A percentile compares a stretch with the other conserved stretches of the same genome.
These are phyloP conservation scores for Dipodascus albidus DNA, from an alignment of 805 yeast species.

Conservation along the genomic window DNA sequence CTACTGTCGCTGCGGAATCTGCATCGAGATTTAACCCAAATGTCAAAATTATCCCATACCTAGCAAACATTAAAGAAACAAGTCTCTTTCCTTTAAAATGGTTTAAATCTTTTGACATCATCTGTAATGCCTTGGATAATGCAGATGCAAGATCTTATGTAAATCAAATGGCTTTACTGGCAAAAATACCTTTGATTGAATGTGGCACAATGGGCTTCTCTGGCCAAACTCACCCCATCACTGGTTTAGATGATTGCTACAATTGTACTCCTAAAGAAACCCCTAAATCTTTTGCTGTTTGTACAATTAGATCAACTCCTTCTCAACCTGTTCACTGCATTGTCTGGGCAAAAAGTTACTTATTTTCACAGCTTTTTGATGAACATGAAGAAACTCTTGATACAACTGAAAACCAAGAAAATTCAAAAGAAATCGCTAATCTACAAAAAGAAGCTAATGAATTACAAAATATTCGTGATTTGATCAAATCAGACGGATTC, in stretches of 20 bases:
- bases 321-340: constrained; percentile 93
- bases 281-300: constrained; percentile 87
- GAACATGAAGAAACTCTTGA: constrained; percentile 43
- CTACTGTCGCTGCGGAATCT: constrained; percentile 73
- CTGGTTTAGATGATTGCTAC: constrained; percentile 79
- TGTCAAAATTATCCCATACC: constrained; percentile 65
- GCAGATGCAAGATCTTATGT: constrained; percentile 87
- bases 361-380: constrained; percentile 68
- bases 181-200: constrained; percentile 72
- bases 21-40: constrained; percentile 61
- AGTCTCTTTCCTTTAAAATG: constrained; percentile 59
- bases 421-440: constrained; percentile 27
- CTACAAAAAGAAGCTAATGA: constrained; percentile 27
- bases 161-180: constrained; percentile 66
- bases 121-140: constrained; percentile 90
- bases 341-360: constrained; percentile 93
- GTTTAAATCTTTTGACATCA: constrained; percentile 64
- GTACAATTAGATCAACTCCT: constrained; percentile 95
- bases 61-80: constrained; percentile 79
- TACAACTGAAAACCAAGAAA: constrained; percentile 51
- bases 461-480: constrained; percentile 21
- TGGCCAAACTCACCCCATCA: constrained; percentile 93
- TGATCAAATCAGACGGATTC: constrained; percentile 26
- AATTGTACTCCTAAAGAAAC: constrained; percentile 82
- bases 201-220: constrained; percentile 91